Conservation (phyloP, 2,329 filamentous ascomycete species). For the Ampelomyces quisqualis region DNA sequence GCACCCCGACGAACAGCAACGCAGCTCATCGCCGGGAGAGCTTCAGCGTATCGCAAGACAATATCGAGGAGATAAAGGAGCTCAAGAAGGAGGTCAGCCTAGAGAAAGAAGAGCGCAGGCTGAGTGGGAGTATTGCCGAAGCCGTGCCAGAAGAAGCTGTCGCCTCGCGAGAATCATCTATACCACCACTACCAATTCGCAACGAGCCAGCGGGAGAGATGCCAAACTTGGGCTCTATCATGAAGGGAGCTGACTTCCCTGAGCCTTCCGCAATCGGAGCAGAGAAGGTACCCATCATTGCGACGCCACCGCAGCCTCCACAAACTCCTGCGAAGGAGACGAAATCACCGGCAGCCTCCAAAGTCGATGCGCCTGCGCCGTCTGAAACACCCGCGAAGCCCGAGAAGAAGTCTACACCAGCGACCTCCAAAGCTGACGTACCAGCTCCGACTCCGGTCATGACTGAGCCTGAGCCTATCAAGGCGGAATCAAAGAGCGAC, state of each 20-base stretch:
- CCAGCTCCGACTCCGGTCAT: not conserved
- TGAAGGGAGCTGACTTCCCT: conserved; percentile 42
- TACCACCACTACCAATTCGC: conserved; percentile 36
- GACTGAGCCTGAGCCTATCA: not conserved
- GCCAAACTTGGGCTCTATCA: conserved; percentile 37
- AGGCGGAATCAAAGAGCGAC: not conserved
- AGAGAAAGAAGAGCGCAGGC: conserved; percentile 44
- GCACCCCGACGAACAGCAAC: conserved; percentile 32
- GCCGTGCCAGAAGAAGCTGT: conserved; percentile 48
- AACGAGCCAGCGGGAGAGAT: conserved; percentile 28
- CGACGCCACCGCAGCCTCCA: not conserved
- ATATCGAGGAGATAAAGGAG: conserved; percentile 37
- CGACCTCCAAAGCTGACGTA: not conserved
- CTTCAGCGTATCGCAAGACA: conserved; percentile 46
- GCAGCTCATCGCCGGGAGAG: conserved; percentile 42
- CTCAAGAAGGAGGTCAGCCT: conserved; percentile 45
- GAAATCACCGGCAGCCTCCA: not conserved
- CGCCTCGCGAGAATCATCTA: conserved; percentile 43
- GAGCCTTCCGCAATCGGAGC: conserved; percentile 18
- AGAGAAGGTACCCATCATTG: conserved; percentile 4
- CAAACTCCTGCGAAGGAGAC: conserved; percentile 2
- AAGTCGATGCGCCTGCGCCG: not conserved
- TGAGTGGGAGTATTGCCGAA: conserved; percentile 41
- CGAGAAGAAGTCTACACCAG: not conserved
- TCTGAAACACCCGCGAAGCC: not conserved